Percentiles rank a stretch among this genome's conserved stretches.
phyloP scores from a whole-genome alignment of 768 basidiomycete genomes.

The Pholiota conissans region DNA sequence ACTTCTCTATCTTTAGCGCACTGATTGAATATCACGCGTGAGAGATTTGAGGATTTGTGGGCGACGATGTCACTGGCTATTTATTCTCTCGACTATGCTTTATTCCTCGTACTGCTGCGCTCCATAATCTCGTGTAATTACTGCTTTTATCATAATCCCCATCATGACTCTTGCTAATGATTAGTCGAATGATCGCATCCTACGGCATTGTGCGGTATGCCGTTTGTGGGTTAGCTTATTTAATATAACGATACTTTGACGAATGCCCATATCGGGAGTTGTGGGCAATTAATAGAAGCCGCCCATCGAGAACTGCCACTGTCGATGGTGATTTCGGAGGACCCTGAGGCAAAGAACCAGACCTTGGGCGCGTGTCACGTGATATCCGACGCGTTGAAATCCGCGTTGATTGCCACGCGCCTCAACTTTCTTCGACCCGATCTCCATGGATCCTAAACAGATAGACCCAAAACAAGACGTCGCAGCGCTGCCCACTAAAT shows the following conservation, averaged over 20 bases:
- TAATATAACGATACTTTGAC: not conserved
- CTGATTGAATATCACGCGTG: not conserved
- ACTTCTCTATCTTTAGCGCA: not conserved
- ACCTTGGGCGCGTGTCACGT: not conserved
- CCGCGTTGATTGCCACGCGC: not conserved
- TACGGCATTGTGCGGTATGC: not conserved
- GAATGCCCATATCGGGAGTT: not conserved
- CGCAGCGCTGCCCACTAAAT: slow-evolving; percentile 27
- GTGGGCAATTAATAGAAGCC: not conserved
- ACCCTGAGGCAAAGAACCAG: not conserved
- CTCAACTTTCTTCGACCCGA: not conserved
- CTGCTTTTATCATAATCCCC: not conserved
- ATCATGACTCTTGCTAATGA: too few species aligned
- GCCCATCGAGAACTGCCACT: not conserved
- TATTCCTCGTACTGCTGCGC: not conserved
- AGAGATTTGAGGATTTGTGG: not conserved
- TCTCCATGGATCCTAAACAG: not conserved
- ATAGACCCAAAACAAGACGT: not conserved
- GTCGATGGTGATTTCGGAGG: not conserved
- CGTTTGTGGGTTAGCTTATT: not conserved
- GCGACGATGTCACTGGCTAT: not conserved
- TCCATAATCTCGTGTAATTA: not conserved
- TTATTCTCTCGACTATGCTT: not conserved
- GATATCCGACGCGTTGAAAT: not conserved
- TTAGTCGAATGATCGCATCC: too few species aligned